phyloP scores from a whole-genome alignment of 345 rosid species.

The Citrus australasica region DNA sequence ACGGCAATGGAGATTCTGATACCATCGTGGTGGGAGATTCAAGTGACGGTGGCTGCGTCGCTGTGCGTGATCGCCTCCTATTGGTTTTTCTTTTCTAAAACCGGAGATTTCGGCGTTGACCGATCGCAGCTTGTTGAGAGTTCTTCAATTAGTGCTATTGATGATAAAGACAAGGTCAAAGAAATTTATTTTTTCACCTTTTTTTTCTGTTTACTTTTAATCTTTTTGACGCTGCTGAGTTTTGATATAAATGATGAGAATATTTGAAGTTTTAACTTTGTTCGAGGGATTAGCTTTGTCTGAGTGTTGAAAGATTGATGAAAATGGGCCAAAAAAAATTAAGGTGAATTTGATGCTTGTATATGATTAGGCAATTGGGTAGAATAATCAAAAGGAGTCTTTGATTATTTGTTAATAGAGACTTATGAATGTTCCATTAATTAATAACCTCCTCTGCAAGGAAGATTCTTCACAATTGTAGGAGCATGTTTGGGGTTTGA shows the following conservation, averaged over 20 bases:
- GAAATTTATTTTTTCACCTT: background rate
- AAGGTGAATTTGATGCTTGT: background rate
- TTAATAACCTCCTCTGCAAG: background rate
- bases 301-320: background rate
- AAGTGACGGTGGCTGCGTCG: conserved; percentile 67
- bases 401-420: no score
- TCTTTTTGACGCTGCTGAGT: background rate
- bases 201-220: background rate
- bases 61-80: conserved; percentile 51
- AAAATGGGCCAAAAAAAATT: background rate
- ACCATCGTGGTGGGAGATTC: conserved; percentile 90
- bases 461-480: background rate
- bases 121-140: conserved; percentile 36
- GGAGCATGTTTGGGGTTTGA: background rate
- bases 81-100: conserved; percentile 53
- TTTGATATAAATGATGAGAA: background rate
- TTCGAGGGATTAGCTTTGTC: background rate
- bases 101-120: conserved; percentile 43
- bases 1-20: conserved; percentile 46
- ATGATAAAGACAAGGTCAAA: conserved; percentile 65
- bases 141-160: conserved; percentile 40
- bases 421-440: background rate
- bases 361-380: background rate
- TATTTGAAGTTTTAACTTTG: background rate
- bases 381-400: background rate